These are phyloP conservation scores for Blastomyces parvus DNA, from an alignment of 2,329 filamentous ascomycete genomes.

Conservation along the genomic window DNA sequence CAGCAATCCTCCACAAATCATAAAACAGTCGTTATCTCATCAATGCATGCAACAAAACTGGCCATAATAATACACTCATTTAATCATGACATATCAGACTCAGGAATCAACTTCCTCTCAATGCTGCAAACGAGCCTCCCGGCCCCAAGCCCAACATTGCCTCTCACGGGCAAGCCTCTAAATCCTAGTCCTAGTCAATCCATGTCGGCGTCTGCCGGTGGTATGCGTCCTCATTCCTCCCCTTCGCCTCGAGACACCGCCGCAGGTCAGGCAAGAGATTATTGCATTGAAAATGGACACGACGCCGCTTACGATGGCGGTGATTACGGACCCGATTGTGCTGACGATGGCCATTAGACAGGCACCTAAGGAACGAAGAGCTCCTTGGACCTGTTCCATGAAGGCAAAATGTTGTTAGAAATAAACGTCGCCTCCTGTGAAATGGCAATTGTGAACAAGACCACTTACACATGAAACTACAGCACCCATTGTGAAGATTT, in stretches of 20 bases:
- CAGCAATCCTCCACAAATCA: background rate
- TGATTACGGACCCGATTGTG: constrained; percentile 55
- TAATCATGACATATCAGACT: too few species aligned
- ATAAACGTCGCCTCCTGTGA: background rate
- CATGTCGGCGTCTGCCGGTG: background rate
- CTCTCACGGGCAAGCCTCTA: background rate
- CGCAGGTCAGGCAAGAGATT: constrained; percentile 53
- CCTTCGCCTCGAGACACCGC: constrained; percentile 27
- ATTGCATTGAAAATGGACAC: constrained; percentile 57
- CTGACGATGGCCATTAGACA: constrained; percentile 60
- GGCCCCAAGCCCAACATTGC: background rate
- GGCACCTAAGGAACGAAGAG: constrained; percentile 55
- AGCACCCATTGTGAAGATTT: constrained; percentile 59
- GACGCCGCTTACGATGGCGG: constrained; percentile 58
- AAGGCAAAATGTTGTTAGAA: background rate
- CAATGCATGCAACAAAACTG: background rate
- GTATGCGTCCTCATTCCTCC: background rate
- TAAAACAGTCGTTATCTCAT: background rate
- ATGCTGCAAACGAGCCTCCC: background rate
- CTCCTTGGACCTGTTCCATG: constrained; percentile 43
- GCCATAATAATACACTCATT: background rate
- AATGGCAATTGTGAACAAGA: background rate
- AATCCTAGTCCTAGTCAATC: background rate
- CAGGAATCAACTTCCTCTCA: background rate
- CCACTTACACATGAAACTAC: constrained; percentile 73